Evolutionary conservation across 2,329 filamentous ascomycete species (phyloP).

Genomic region (Sclerotinia glacialis): DNA sequence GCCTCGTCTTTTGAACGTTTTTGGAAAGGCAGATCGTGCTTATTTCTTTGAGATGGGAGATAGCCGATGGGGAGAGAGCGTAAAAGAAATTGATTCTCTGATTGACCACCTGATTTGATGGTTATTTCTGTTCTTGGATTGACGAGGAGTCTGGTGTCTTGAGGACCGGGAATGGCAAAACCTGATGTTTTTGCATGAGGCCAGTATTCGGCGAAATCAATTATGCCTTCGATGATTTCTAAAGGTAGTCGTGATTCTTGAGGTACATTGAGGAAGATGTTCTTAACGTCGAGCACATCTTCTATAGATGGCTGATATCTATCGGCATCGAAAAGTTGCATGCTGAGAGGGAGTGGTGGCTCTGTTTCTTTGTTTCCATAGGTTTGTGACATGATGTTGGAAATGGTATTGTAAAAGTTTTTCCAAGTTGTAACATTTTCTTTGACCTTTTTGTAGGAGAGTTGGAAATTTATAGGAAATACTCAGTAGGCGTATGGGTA

Average conservation of each 20-base stretch:
- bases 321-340: conserved; percentile 22
- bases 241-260: conserved; percentile 48
- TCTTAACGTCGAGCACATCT: conserved; percentile 51
- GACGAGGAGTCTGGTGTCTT: neutral
- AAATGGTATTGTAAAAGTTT: conserved; percentile 14
- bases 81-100: conserved; percentile 44
- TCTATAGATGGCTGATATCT: conserved; percentile 42
- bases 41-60: neutral
- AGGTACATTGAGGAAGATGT: conserved; percentile 43
- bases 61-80: conserved; percentile 37
- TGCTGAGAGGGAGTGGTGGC: neutral
- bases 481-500: too few relatives aligned
- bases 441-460: neutral
- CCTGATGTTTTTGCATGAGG: conserved; percentile 44
- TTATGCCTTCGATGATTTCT: conserved; percentile 54
- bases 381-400: conserved; percentile 8
- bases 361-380: neutral
- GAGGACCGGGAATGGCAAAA: neutral
- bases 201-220: conserved; percentile 64
- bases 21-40: conserved; percentile 14
- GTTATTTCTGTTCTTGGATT: conserved; percentile 25
- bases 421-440: conserved; percentile 7
- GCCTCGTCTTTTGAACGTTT: conserved; percentile 10
- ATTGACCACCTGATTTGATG: conserved; percentile 21
- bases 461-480: neutral